phyloP scores from a whole-genome alignment of 352 stramenopile species.

The Globisporangium okanoganense region DNA sequence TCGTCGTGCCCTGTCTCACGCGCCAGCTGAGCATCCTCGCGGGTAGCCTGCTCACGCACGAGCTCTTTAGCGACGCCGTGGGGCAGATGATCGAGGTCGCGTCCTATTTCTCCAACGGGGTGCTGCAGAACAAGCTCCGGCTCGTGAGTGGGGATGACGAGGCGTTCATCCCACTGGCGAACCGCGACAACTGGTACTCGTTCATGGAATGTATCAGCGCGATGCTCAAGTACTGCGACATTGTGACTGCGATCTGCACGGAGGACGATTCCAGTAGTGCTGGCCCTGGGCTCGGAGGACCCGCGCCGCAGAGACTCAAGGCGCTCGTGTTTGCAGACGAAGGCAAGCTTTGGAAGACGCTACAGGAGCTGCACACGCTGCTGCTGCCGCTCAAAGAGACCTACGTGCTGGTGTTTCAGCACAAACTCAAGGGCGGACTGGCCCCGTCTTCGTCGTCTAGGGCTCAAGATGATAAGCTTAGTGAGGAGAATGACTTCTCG shows the following conservation, averaged over 20 bases:
- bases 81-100: constrained; percentile 62
- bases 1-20: constrained; percentile 69
- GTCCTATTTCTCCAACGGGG: constrained; percentile 53
- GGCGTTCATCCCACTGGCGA: constrained; percentile 46
- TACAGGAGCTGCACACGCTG: constrained; percentile 34
- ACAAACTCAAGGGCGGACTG: constrained; percentile 11
- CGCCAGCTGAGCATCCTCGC: constrained; percentile 49
- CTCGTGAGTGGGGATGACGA: constrained; percentile 36
- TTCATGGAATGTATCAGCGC: constrained; percentile 56
- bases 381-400: constrained; percentile 63
- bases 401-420: constrained; percentile 52
- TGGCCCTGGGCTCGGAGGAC: background rate
- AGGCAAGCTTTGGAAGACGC: constrained; percentile 36
- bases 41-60: constrained; percentile 52
- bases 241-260: constrained; percentile 50
- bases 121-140: constrained; percentile 34
- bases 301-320: constrained; percentile 37
- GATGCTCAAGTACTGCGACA: constrained; percentile 43
- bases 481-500: constrained; percentile 20
- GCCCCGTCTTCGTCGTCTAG: constrained; percentile 9
- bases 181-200: constrained; percentile 57
- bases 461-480: constrained; percentile 1
- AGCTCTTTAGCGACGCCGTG: constrained; percentile 38
- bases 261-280: constrained; percentile 11
- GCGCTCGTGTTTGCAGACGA: constrained; percentile 54